These are phyloP conservation scores for Dinochytrium kinnereticum DNA, from an alignment of 371 early-diverging fungal genomes.

Conservation along the genomic window DNA sequence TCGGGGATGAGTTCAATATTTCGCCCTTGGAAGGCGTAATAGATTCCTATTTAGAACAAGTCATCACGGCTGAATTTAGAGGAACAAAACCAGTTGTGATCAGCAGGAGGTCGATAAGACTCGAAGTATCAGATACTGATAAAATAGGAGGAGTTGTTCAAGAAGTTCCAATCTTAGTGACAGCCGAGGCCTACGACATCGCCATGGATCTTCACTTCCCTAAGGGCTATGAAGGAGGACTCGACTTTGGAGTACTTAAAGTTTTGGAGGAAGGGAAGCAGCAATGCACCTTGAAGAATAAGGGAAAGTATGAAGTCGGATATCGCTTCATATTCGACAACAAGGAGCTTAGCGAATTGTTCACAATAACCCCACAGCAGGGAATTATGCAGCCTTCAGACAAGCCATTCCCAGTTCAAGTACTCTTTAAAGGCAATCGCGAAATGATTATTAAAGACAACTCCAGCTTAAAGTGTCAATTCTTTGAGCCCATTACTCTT, in stretches of 20 bases:
- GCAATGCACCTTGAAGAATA: slow-evolving; percentile 58
- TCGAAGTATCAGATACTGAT: slow-evolving; percentile 61
- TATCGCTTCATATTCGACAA: slow-evolving; percentile 57
- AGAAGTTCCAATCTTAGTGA: slow-evolving; percentile 54
- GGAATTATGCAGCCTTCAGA: slow-evolving; percentile 63
- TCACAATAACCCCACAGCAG: slow-evolving; percentile 53
- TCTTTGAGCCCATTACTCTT: slow-evolving; percentile 54
- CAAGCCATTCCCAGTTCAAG: slow-evolving; percentile 57
- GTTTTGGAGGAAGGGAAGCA: slow-evolving; percentile 63
- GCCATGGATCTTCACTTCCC: slow-evolving; percentile 63
- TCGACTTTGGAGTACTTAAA: slow-evolving; percentile 63
- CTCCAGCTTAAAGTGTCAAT: slow-evolving; percentile 54
- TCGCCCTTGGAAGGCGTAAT: slow-evolving; percentile 56
- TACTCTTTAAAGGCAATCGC: slow-evolving; percentile 50
- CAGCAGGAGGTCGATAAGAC: slow-evolving; percentile 49
- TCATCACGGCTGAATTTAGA: slow-evolving; percentile 54
- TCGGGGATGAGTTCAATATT: slow-evolving; percentile 63
- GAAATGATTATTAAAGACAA: slow-evolving; percentile 53
- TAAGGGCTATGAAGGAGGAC: slow-evolving; percentile 60
- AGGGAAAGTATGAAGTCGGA: slow-evolving; percentile 65
- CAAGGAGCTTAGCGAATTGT: slow-evolving; percentile 48
- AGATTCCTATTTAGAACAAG: slow-evolving; percentile 48
- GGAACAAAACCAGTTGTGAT: slow-evolving; percentile 52
- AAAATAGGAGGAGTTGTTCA: slow-evolving; percentile 55
- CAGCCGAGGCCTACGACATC: slow-evolving; percentile 66